A percentile compares a stretch with the other conserved stretches of the same genome.
These are phyloP conservation scores for Suillus cothurnatus DNA, from an alignment of 768 basidiomycete genomes.

Conservation along the genomic window DNA sequence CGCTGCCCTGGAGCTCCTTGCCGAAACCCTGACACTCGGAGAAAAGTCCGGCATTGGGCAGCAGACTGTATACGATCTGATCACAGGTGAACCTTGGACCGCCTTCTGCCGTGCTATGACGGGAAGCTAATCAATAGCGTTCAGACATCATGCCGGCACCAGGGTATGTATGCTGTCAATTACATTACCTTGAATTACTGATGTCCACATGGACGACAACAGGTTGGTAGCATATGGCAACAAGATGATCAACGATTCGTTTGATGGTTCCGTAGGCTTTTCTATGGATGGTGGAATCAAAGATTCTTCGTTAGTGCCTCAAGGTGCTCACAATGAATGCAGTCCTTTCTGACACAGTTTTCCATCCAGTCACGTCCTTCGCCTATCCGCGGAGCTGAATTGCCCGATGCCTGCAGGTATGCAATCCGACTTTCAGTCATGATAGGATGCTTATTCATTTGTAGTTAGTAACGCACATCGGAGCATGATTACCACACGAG, in stretches of 20 bases:
- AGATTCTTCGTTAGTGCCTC: conserved; percentile 60
- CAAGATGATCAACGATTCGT: conserved; percentile 73
- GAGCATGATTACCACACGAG: conserved; percentile 77
- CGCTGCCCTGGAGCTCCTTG: conserved; percentile 75
- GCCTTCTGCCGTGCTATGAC: neutral
- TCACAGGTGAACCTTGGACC: conserved; percentile 50
- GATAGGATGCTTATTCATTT: neutral
- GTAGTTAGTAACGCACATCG: conserved; percentile 69
- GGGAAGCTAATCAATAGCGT: conserved; percentile 20
- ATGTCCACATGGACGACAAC: neutral
- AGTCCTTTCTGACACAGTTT: conserved; percentile 12
- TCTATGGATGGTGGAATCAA: conserved; percentile 87
- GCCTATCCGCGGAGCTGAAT: conserved; percentile 63
- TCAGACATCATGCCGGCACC: conserved; percentile 73
- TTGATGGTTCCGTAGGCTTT: conserved; percentile 76
- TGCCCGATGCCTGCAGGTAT: conserved; percentile 61
- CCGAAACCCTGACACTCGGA: conserved; percentile 82
- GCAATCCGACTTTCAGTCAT: neutral
- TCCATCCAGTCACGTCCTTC: conserved; percentile 60
- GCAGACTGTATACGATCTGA: conserved; percentile 52
- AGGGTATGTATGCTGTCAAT: conserved; percentile 35
- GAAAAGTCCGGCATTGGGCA: conserved; percentile 82
- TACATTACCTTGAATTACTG: conserved; percentile 4
- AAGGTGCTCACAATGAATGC: neutral
- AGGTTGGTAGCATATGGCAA: conserved; percentile 61